A percentile compares a stretch with the other conserved stretches of the same genome.
These are phyloP conservation scores for Thalassia testudinum DNA, from an alignment of 116 monocot genomes.

Conservation along the genomic window DNA sequence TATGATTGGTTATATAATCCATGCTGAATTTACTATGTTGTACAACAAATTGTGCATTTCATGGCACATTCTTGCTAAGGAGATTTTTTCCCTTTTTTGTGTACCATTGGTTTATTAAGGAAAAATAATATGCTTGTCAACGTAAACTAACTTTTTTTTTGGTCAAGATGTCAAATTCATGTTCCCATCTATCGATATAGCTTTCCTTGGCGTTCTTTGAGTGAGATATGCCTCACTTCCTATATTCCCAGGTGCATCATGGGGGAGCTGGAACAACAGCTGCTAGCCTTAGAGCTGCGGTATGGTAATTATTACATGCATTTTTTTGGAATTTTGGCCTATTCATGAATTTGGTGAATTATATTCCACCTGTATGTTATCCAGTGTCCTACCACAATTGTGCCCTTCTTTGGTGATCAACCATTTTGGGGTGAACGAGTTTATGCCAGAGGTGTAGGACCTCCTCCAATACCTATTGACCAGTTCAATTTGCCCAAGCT, in stretches of 20 bases:
- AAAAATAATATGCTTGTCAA: no score
- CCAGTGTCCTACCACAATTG: conserved; percentile 90
- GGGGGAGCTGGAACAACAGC: conserved; percentile 99
- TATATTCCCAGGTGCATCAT: conserved; percentile 72
- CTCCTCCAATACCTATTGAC: conserved; percentile 79
- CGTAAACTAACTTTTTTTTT: no score
- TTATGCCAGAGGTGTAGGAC: conserved; percentile 77
- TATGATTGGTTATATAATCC: no score
- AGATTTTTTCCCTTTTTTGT: no score
- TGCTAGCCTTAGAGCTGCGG: conserved; percentile 93
- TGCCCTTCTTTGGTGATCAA: conserved; percentile 98
- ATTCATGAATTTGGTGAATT: not conserved
- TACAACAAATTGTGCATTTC: no score
- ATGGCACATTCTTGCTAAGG: no score
- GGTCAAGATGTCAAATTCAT: no score
- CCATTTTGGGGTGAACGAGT: conserved; percentile 97
- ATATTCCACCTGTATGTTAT: not conserved
- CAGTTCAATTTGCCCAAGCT: conserved; percentile 63
- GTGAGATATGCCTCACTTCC: no score
- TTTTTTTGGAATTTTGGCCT: not conserved
- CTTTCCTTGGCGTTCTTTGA: no score
- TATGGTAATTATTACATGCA: conserved; percentile 39
- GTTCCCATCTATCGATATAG: no score
- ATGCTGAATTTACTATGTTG: no score
- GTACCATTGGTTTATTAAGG: no score